These are phyloP conservation scores for Schizochytrium sp. DNA, from an alignment of 108 stramenopile species.

Conservation along the genomic window DNA sequence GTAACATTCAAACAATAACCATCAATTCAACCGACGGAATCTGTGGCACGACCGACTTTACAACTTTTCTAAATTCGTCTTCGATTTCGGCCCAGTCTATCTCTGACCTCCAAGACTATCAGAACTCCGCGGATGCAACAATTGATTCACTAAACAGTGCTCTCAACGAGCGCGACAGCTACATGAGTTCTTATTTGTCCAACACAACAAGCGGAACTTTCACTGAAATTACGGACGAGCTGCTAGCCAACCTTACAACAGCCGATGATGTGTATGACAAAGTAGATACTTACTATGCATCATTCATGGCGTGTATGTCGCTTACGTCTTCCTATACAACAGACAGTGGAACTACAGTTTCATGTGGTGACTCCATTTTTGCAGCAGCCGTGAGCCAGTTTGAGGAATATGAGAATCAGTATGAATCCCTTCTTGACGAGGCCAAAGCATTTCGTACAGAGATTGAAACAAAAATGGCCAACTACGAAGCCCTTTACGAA, in stretches of 20 bases:
- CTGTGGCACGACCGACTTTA: not conserved
- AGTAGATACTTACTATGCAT: too few species aligned
- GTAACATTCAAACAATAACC: not conserved
- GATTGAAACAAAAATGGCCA: too few species aligned
- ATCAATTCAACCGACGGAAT: not conserved
- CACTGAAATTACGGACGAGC: not conserved
- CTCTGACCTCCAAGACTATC: not conserved
- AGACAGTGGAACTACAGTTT: too few species aligned
- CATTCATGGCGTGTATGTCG: too few species aligned
- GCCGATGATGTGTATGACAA: not conserved
- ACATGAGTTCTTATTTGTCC: not conserved
- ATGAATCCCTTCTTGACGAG: too few species aligned
- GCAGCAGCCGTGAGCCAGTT: too few species aligned
- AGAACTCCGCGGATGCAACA: not conserved
- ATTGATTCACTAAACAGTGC: not conserved
- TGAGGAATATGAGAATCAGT: too few species aligned
- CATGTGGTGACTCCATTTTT: too few species aligned
- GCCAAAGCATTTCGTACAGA: too few species aligned
- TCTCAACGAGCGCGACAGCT: not conserved
- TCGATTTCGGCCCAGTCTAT: conserved; percentile 17
- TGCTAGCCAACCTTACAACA: not conserved
- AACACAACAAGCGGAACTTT: conserved; percentile 11
- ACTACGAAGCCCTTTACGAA: too few species aligned
- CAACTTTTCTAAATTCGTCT: not conserved
- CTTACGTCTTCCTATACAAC: too few species aligned